Percentiles rank a stretch among this genome's conserved stretches.
phyloP scores from a whole-genome alignment of 768 basidiomycete genomes.

The Kwoniella sp. region DNA sequence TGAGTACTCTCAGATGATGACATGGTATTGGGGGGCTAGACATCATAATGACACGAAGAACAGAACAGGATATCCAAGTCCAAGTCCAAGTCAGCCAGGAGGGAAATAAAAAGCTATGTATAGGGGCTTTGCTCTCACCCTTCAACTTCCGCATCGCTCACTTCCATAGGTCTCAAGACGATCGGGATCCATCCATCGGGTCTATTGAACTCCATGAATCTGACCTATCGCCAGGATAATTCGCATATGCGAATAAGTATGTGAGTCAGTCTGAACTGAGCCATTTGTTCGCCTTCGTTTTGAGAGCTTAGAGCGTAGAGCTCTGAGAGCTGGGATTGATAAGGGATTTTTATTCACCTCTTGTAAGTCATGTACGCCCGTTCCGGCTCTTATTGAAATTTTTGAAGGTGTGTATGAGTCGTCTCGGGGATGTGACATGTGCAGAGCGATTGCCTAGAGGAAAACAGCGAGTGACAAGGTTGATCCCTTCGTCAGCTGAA shows the following conservation, averaged over 20 bases:
- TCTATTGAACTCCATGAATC: slow-evolving; percentile 75
- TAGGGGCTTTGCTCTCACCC: slow-evolving; percentile 60
- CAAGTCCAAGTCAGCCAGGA: no score
- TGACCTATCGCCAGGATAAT: slow-evolving; percentile 50
- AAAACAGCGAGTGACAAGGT: no score
- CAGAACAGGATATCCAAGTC: no score
- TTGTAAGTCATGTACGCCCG: slow-evolving; percentile 85
- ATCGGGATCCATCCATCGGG: slow-evolving; percentile 86
- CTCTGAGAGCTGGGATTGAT: no score
- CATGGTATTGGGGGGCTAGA: slow-evolving; percentile 80
- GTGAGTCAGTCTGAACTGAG: no score
- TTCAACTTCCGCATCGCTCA: slow-evolving; percentile 70
- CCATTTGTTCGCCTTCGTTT: no score
- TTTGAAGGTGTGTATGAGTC: slow-evolving; percentile 97
- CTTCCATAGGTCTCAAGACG: slow-evolving; percentile 47
- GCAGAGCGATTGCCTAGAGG: slow-evolving; percentile 44
- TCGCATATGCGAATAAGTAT: not conserved
- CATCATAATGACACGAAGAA: no score
- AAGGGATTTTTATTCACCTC: slow-evolving; percentile 73
- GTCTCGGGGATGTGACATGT: slow-evolving; percentile 62
- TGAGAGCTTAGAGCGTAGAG: not conserved
- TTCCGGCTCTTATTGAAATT: slow-evolving; percentile 86
- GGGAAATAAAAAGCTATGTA: no score
- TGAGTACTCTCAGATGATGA: slow-evolving; percentile 84
- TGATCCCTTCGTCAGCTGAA: no score